These are phyloP conservation scores for Phytophthora pisi DNA, from an alignment of 352 stramenopile species.

Conservation along the genomic window DNA sequence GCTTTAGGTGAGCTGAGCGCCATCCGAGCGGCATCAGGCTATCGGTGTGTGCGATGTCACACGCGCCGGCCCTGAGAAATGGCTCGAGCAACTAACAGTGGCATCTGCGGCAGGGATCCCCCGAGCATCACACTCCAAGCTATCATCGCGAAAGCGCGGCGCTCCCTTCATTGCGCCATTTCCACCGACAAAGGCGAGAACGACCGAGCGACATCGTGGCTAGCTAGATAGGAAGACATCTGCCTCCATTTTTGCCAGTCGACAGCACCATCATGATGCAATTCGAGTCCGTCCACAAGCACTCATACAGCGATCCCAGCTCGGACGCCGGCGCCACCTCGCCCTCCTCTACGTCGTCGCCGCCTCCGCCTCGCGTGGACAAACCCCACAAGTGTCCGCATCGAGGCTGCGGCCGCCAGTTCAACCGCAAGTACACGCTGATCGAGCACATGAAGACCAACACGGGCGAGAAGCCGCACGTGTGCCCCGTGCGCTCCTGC, in stretches of 20 bases:
- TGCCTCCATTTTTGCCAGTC: slow-evolving; percentile 24
- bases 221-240: neutral
- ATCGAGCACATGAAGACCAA: slow-evolving; percentile 63
- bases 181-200: slow-evolving; percentile 3
- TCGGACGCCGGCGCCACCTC: neutral
- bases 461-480: slow-evolving; percentile 56
- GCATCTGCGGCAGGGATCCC: slow-evolving; percentile 23
- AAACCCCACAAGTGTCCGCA: slow-evolving; percentile 32
- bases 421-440: slow-evolving; percentile 58
- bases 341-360: slow-evolving; percentile 14
- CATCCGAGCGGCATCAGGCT: slow-evolving; percentile 5
- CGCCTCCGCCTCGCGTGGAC: neutral
- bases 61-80: slow-evolving; percentile 30
- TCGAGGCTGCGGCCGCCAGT: slow-evolving; percentile 33
- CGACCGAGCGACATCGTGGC: neutral
- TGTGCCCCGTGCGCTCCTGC: slow-evolving; percentile 46
- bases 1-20: slow-evolving; percentile 19
- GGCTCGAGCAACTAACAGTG: slow-evolving; percentile 17
- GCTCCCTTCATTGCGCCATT: slow-evolving; percentile 32
- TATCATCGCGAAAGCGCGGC: slow-evolving; percentile 9
- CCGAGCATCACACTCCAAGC: slow-evolving; percentile 16
- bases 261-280: slow-evolving; percentile 27
- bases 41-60: slow-evolving; percentile 22
- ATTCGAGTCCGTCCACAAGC: slow-evolving; percentile 22
- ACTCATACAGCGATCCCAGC: slow-evolving; percentile 14